Percentiles rank a stretch among this genome's conserved stretches.
phyloP scores from a whole-genome alignment of 352 stramenopile genomes.

The Pythium oligandrum region DNA sequence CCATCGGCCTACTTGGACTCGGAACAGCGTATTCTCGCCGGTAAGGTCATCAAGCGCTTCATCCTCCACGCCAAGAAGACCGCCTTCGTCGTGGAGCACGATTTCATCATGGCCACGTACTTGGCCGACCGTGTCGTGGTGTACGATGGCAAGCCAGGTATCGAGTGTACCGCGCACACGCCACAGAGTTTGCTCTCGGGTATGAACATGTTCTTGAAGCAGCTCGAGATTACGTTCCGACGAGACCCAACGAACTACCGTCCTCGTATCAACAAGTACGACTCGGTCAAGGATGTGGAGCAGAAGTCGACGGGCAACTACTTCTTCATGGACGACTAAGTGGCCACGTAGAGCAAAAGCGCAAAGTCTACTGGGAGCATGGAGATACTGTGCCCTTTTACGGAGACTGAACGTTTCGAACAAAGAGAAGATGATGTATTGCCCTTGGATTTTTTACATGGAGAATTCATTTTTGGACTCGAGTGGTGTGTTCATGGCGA shows the following conservation, averaged over 20 bases:
- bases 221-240: slow-evolving; percentile 99
- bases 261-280: slow-evolving; percentile 95
- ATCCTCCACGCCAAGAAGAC: slow-evolving; percentile 99
- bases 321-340: slow-evolving; percentile 98
- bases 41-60: slow-evolving; percentile 99
- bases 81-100: slow-evolving; percentile 99
- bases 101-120: slow-evolving; percentile 99
- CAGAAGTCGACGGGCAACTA: slow-evolving; percentile 97
- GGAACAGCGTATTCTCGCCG: slow-evolving; percentile 98
- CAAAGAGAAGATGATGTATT: too few relatives aligned
- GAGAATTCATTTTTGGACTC: too few relatives aligned
- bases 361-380: slow-evolving; percentile 1
- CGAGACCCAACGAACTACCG: slow-evolving; percentile 98
- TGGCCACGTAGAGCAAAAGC: slow-evolving; percentile 2
- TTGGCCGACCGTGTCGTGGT: slow-evolving; percentile 96
- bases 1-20: slow-evolving; percentile 99
- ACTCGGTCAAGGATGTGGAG: slow-evolving; percentile 97
- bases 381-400: neutral
- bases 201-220: slow-evolving; percentile 99
- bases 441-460: too few relatives aligned
- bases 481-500: too few relatives aligned
- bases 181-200: slow-evolving; percentile 95
- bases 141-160: slow-evolving; percentile 93
- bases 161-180: slow-evolving; percentile 95
- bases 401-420: too few relatives aligned